Evolutionary conservation across 2,329 filamentous ascomycete genomes (phyloP), one percentile per base, ranked within the genome.

Genomic region (Alternaria sp.): DNA sequence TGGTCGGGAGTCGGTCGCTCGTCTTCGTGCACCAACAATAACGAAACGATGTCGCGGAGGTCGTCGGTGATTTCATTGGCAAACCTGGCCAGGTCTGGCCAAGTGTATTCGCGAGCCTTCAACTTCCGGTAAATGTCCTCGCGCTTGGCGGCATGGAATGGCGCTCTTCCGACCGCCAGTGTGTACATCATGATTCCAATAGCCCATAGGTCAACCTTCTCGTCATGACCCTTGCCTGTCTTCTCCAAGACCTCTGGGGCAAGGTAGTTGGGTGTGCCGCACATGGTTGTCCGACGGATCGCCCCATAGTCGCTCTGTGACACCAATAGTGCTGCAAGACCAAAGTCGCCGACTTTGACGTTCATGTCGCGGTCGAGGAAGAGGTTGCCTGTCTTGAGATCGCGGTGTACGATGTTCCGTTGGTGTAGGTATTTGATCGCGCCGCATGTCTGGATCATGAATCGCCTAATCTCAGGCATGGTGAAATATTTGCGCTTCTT

Each of bases 121-220:
- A 84, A 87, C 66, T 85, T 85, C 71, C 85, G 82, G 80, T 95
- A 95, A 62, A 95, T 95, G 74, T 94, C 92, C 75, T 95, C 92
- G 18, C 92, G 92, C 41, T 92, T 94, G 12, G 90, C 89, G 12
- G 95, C 97, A 80, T 99, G 95, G 78, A 99, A 99, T 0, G 95
- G 95, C 1, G 95, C 94, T 72, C 94, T 96, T 20, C 95, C 97
- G 8, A 95, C 95, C 48, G 98, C 90, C 88, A 99, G 94, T 50
- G 95, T 96, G 81, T 97, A 98, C 89, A 96, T 93, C 77, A 99
- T 99, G 68, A 99, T 95, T 20, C 96, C 95, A 75, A 99, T 85
- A 45, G 94, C 97, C 96, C 96, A 99, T 57, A 99, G 92, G 77
- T 99, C 95, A 4, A 99, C 95, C 84, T 96, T 97, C 76, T 98